A percentile compares a stretch with the other conserved stretches of the same genome.
Evolutionary conservation across 2,329 filamentous ascomycete genomes (phyloP).

Genomic region (Pseudocercospora crystallina): DNA sequence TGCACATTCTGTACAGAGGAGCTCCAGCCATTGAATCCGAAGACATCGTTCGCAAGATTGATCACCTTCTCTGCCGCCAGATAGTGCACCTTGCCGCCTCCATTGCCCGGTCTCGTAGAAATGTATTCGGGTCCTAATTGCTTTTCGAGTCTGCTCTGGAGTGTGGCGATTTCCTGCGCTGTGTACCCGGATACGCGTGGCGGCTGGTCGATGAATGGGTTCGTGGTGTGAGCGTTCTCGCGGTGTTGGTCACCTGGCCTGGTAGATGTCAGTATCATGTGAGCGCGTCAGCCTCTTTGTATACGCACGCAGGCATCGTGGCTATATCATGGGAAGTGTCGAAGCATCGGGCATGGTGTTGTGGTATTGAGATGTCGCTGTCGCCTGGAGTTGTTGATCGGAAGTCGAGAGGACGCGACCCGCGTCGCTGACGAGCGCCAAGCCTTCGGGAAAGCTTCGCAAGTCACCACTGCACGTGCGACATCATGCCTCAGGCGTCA

Average conservation of each 20-base stretch:
- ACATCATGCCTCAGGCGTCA: no score
- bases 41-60: constrained; percentile 88
- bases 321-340: constrained; percentile 11
- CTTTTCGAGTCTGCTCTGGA: constrained; percentile 83
- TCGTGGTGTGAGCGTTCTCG: constrained; percentile 49
- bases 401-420: constrained; percentile 13
- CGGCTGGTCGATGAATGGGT: constrained; percentile 76
- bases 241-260: constrained; percentile 40
- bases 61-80: constrained; percentile 96
- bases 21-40: constrained; percentile 97
- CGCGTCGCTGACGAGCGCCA: not conserved
- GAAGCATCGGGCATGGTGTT: constrained; percentile 4
- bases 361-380: not conserved
- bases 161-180: constrained; percentile 82
- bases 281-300: not conserved
- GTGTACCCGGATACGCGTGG: constrained; percentile 77
- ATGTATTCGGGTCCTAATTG: constrained; percentile 96
- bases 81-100: constrained; percentile 86
- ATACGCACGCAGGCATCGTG: constrained; percentile 34
- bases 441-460: no score
- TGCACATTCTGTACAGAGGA: constrained; percentile 93
- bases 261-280: constrained; percentile 11
- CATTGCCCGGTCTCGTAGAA: constrained; percentile 78
- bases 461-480: no score
- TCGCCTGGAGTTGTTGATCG: constrained; percentile 12